phyloP scores from a whole-genome alignment of 768 basidiomycete genomes.

The Coprinopsis sp. region DNA sequence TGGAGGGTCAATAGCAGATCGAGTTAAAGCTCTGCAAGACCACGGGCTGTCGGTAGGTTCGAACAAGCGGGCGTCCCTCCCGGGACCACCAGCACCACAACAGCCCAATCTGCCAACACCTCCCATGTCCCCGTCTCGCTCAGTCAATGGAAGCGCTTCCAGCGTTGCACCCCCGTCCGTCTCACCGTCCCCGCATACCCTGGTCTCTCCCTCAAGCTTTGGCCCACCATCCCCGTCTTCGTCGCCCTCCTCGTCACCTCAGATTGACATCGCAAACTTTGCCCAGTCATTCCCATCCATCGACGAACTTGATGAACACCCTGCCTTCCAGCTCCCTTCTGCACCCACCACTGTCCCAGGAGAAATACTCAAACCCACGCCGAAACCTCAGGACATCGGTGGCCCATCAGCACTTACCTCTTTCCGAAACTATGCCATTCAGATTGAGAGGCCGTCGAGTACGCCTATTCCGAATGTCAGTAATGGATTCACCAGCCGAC shows the following conservation, averaged over 20 bases:
- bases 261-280: constrained; percentile 49
- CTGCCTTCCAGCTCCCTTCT: constrained; percentile 44
- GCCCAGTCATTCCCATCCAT: constrained; percentile 70
- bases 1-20: constrained; percentile 76
- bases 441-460: constrained; percentile 60
- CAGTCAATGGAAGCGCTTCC: constrained; percentile 22
- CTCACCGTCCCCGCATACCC: constrained; percentile 50
- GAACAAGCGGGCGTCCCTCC: constrained; percentile 54
- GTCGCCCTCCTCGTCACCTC: constrained; percentile 47
- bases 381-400: constrained; percentile 23
- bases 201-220: constrained; percentile 66
- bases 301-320: constrained; percentile 64
- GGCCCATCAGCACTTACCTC: constrained; percentile 24
- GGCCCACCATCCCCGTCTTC: constrained; percentile 73
- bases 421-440: constrained; percentile 36
- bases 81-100: no score
- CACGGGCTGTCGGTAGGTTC: constrained; percentile 61
- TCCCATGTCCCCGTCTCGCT: constrained; percentile 38
- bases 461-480: constrained; percentile 60
- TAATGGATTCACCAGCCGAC: constrained; percentile 56
- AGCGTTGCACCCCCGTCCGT: constrained; percentile 1
- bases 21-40: constrained; percentile 69
- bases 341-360: constrained; percentile 35
- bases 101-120: constrained; percentile 36
- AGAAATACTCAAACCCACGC: constrained; percentile 5